These are phyloP conservation scores for Przewalskia tangutica DNA, from an alignment of 257 asterid species.

Conservation along the genomic window DNA sequence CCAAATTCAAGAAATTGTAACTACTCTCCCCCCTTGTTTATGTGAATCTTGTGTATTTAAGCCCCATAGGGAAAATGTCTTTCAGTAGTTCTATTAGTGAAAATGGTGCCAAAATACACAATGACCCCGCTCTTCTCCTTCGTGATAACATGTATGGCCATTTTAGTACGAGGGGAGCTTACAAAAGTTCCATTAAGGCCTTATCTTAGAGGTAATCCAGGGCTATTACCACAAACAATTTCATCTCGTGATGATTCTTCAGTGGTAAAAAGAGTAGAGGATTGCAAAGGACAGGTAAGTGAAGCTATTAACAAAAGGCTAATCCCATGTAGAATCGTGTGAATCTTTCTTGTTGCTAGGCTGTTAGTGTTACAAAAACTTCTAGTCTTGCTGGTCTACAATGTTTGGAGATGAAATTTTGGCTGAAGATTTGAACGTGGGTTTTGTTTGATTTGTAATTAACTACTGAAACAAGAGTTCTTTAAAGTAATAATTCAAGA, in stretches of 20 bases:
- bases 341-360: neutral
- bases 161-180: neutral
- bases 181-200: conserved; percentile 1
- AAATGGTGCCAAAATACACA: neutral
- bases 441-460: neutral
- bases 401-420: neutral
- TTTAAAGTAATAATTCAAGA: neutral
- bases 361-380: neutral
- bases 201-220: conserved; percentile 7
- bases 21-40: neutral
- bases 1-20: too few relatives aligned
- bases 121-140: neutral
- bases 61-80: neutral
- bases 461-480: neutral
- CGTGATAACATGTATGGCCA: neutral
- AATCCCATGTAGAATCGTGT: neutral
- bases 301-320: neutral
- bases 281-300: neutral
- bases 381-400: neutral
- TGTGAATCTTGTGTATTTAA: neutral
- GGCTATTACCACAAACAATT: neutral
- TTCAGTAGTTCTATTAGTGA: neutral
- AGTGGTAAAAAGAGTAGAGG: neutral
- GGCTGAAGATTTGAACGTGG: neutral
- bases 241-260: neutral